Evolutionary conservation across 352 stramenopile species (phyloP), one percentile per base, ranked within the genome.

Genomic region (Phytophthora macrochlamydospora): DNA sequence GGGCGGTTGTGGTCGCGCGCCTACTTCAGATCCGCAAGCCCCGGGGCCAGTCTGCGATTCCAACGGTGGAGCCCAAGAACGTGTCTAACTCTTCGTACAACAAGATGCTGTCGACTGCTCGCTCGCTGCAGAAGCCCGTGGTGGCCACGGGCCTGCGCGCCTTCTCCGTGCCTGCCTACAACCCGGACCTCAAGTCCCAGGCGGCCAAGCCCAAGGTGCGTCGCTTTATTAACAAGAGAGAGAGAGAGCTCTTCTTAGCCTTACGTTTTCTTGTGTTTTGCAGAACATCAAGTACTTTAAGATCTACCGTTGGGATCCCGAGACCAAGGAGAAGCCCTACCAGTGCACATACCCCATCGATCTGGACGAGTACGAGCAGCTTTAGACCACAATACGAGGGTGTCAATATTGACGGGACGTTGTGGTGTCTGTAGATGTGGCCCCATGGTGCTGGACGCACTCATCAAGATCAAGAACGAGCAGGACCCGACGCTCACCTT

Each of bases 381-480:
- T 24, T 24, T 24, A 24, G 18, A 24, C 18, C 18, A 24, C 18
- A 24, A 24, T 24, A 24, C 18, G 18, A 24, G 18, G 18, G 18
- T 24, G 18, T 24, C 18, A 24, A 24, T 24, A 24, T 24, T 48
- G 45, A 24, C 54, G n/a, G 35, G 9, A 40, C 9, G 9, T 52
- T 48, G 50, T 60, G 18, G 51, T 37, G 11, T 31, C n/a, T 74
- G 32, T 51, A 96, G 89, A 24, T 97, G 97, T 65, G 97, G 97
- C 12, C 97, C 97, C 30, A 99, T 99, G 98, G 93, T 99, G 45
- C 80, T 99, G 51, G 98, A 99, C 74, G 98, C 97, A n/a, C 79
- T 99, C 18, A 87, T 99, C 61, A 99, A 99, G 85, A 99, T 99
- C 72, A 99, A 99, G 87, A 98, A 98, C 73, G 97, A 99, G 67